Conservation (phyloP, 2,329 filamentous ascomycete species). For the Epichloe gansuensis region DNA sequence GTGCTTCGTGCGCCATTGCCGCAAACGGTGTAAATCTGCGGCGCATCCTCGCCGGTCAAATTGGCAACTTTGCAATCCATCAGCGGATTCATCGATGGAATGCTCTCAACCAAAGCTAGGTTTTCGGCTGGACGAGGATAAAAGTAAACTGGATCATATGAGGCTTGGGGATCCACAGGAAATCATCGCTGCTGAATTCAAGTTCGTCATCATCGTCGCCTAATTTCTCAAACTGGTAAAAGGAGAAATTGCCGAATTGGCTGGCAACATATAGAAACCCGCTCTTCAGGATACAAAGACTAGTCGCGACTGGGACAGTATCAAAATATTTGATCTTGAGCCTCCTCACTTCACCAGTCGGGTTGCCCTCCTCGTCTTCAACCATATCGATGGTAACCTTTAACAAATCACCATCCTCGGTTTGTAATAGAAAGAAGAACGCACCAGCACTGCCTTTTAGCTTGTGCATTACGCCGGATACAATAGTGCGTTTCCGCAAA, state of each 20-base stretch:
- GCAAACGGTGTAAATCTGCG: constrained; percentile 89
- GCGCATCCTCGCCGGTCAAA: constrained; percentile 80
- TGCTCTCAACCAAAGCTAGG: constrained; percentile 69
- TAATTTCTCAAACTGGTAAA: constrained; percentile 96
- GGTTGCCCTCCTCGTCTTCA: constrained; percentile 64
- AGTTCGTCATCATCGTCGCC: constrained; percentile 89
- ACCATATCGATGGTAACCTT: constrained; percentile 90
- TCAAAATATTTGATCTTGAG: constrained; percentile 97
- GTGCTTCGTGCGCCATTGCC: constrained; percentile 80
- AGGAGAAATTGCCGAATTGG: constrained; percentile 84
- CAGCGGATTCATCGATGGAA: constrained; percentile 82
- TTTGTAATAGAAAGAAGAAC: constrained; percentile 95
- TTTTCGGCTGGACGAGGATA: constrained; percentile 69
- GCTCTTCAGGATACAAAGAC: constrained; percentile 84
- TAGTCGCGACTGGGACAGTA: constrained; percentile 79
- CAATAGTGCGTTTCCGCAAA: constrained; percentile 74
- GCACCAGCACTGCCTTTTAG: constrained; percentile 70
- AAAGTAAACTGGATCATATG: constrained; percentile 75
- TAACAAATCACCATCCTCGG: constrained; percentile 96
- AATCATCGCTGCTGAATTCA: constrained; percentile 75
- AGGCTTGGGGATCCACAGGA: constrained; percentile 58
- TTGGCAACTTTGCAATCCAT: constrained; percentile 89
- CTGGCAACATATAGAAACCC: constrained; percentile 89
- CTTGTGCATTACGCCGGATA: constrained; percentile 93
- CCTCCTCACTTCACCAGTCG: constrained; percentile 68